A percentile compares a stretch with the other conserved stretches of the same genome.
These are phyloP conservation scores for Triticum aestivum DNA, from an alignment of 176 grass and related monocot genomes.

Conservation along the genomic window IWGSC_CS_RefSeq_v2.1 NC_057797.1:721464786-721465285, in stretches of 20 bases:
- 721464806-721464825: not conserved
- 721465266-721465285: constrained; percentile 11
- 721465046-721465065: constrained; percentile 69
- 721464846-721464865: constrained; percentile 15
- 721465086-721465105: constrained; percentile 45
- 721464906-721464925: not conserved
- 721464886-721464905: not conserved
- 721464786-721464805: not conserved
- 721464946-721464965: not conserved
- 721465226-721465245: constrained; percentile 23
- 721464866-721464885: not conserved
- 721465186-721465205: not conserved
- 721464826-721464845: not conserved
- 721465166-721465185: not conserved
- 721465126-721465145: not conserved
- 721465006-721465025: constrained; percentile 80
- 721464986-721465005: constrained; percentile 71
- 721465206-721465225: not conserved
- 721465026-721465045: constrained; percentile 67
- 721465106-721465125: constrained; percentile 28
- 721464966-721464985: constrained; percentile 15
- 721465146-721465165: constrained; percentile 34
- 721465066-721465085: constrained; percentile 90
- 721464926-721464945: not conserved
- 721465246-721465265: constrained; percentile 25